Evolutionary conservation across 1,284 basidiomycete species (phyloP), one percentile per base, ranked within the genome.

Genomic region (Rhodotorula sp.): DNA sequence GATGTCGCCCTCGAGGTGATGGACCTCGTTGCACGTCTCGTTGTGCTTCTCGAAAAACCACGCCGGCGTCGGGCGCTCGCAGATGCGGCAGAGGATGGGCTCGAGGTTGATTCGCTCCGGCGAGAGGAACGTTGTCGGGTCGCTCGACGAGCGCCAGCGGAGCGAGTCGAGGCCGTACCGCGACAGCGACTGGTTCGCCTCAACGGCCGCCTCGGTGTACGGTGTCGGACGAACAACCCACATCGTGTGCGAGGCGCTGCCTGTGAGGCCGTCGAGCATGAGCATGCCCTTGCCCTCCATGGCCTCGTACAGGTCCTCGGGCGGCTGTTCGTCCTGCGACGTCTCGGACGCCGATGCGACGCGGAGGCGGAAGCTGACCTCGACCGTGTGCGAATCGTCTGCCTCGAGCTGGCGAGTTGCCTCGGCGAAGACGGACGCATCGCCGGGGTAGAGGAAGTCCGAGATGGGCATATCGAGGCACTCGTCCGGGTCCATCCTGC

Each of bases 31-130:
- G 81, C 97, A 99, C 19, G 96, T 99, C 83, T 99, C 97, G 85
- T 95, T 98, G 85, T 99, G 97, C 84, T 98, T 98, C 83, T 98
- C 97, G 81, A 99, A 99, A 84, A 96, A 99, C 95, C 97, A 99
- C 70, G 96, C 91, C 3, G 97, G 95, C 66, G 99, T 91, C 78
- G 92, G 90, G 79, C 91, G 89, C 83, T 99, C 97, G 85, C 97
- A 99, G 76, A 99, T 99, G 60, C 97, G 92, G 83, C 97, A 99
- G 29, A 99, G 86, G 53, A 99, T 90, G n/a, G 88, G 89, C 76
- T 94, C 89, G 36, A 88, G 88, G 78, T 89, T 90, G 80, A 97
- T 89, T 37, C 86, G 86, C 80, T 89, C 88, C 78, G 92, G 90
- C 3, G 88, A 78, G 60, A 82, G 79, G 53, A 81, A 78, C 13